Base-by-base conservation (phyloP, 2,329 filamentous ascomycete species). In the Cadophora sp. region DNA sequence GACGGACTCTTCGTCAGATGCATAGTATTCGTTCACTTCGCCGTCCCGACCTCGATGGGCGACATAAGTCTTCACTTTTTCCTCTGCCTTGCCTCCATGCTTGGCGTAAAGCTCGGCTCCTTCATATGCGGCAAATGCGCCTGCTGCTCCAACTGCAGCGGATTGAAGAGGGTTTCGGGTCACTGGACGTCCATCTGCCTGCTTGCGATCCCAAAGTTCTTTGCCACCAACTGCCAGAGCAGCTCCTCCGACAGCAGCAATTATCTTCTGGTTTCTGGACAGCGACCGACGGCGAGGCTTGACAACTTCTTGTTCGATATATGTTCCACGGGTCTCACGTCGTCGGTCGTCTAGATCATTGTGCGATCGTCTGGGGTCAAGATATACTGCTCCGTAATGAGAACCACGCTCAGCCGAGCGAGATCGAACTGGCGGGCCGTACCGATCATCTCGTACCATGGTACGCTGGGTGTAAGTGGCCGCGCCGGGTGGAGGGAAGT, bases 401-500 rank as follows among this genome's bases (percentile, higher is more conserved):
- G 87, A 83, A 68, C 82, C 81, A 55, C 85, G 83, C 65, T 89
- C 89, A 65, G 85, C 85, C 7, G 90, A 92, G 73, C 89, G 85
- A 72, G 89, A 83, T 66, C 90, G 86, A 72, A 84, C 75, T 86
- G 85, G 64, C 79, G 75, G 64, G 69, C 73, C 75, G 71, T 77
- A 78, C 68, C 75, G 73, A 67, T 77, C 73, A 59, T 74, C 72
- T 68, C 74, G 71, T 66, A 68, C 70, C 66, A 73, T 66, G 48
- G 70, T 67, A 39, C 73, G 68, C 62, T 71, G 71, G 53, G 69
- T 68, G 64, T 75, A 75, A 59, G 65, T 71, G 45, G 64, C 72
- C 33, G 69, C 67, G 11, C 66, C 69, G 16, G 75, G 88, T 7
- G 93, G 92, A 39, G 92, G 92, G 75, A 96, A 97, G 73, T 96